Base-by-base conservation (phyloP, 768 basidiomycete genomes). In the Tylopilus intermedius region DNA sequence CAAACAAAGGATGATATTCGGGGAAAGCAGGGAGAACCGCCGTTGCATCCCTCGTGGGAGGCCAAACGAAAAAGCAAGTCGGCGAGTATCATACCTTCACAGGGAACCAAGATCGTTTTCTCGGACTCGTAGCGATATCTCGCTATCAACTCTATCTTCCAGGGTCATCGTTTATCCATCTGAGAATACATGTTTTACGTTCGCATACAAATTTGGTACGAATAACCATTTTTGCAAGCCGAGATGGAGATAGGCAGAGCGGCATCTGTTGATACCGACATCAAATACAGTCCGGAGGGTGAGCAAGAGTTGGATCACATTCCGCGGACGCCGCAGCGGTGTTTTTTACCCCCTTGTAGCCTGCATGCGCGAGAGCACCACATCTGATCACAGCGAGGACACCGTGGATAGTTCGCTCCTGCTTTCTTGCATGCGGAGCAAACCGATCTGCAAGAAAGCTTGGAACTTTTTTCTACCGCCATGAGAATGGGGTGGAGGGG, bases 11-110 rank as follows among this genome's bases (percentile, higher is more conserved):
- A 27, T 13, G 40, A 39, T 45, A 14, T 38, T 32, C 40, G 51
- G 50, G 39, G 33, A 29, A 56, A 50, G 50, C 58, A 38, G 37
- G 55, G 29, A 7, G 54, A 63, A 15, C 41, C 65, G 65, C 75
- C 80, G 29, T 58, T 96, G 50, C 96, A 99, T 71, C 95, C 96
- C 2, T 95, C 92, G 13, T 99, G 96, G 95, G 90, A 90, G 68
- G 96, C 96, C 6, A 97, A 94, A 72, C 79, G 78, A 69, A 84
- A 82, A 67, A 68, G 85, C 54, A 91, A 88, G 71, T 79, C 75
- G 58, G 75, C 72, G n/a, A 73, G 74, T 7, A 84, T 87, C 35
- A 68, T 83, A 9, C 79, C 83, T 40, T 76, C 84, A 43, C 83
- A 85, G 68, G 90, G 92, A 24, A 94, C 84, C 66, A 96, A 96